Evolutionary conservation across 2,329 filamentous ascomycete species (phyloP).

Genomic region (Alternaria solani): DNA sequence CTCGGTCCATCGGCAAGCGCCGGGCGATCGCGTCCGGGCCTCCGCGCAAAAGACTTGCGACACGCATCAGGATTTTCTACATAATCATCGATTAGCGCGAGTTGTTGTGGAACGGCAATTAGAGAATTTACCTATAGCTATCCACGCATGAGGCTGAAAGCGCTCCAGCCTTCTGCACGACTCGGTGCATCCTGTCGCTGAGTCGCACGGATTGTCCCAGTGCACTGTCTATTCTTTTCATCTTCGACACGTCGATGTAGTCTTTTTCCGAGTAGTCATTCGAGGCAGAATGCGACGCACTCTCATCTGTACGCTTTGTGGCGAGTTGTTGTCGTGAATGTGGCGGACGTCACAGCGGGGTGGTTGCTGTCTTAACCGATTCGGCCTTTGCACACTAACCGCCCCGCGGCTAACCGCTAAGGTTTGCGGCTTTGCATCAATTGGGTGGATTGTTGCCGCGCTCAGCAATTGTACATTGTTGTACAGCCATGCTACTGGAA

Average conservation of each 20-base stretch:
- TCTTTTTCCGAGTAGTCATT: not conserved
- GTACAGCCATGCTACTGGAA: not conserved
- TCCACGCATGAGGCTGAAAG: not conserved
- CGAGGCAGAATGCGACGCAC: not conserved
- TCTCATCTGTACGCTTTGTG: not conserved
- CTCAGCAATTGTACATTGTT: not conserved
- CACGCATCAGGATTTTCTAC: constrained; percentile 11
- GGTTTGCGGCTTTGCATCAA: constrained; percentile 2
- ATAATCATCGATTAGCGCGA: constrained; percentile 13
- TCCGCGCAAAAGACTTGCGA: constrained; percentile 14
- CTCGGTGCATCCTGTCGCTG: not conserved
- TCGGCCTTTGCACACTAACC: constrained; percentile 16
- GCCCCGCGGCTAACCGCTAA: constrained; percentile 30
- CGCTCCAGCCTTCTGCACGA: constrained; percentile 2
- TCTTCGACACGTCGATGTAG: not conserved
- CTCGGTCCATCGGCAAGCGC: constrained; percentile 20
- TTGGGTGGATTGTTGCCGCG: not conserved
- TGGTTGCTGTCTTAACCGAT: constrained; percentile 10
- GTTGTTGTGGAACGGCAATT: constrained; percentile 1
- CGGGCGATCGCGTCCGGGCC: constrained; percentile 20
- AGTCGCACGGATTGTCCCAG: not conserved
- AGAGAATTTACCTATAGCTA: constrained; percentile 11
- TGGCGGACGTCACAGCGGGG: constrained; percentile 22
- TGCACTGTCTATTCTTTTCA: not conserved
- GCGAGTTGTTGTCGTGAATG: constrained; percentile 17